Evolutionary conservation across 768 basidiomycete species (phyloP), one percentile per base, ranked within the genome.

Genomic region (Harrya chromipes): DNA sequence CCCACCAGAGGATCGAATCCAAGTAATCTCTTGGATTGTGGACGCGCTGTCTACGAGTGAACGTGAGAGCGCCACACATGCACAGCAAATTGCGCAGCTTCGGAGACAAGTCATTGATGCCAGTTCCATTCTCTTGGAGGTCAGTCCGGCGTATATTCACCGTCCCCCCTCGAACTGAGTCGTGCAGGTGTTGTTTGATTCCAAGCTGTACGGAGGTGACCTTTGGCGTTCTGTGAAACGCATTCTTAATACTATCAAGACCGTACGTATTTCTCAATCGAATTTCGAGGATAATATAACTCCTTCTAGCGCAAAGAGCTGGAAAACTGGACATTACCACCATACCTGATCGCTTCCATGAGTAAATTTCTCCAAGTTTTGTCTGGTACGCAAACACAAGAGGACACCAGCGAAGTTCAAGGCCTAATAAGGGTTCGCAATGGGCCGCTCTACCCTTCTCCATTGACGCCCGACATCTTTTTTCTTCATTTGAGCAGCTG

Each of bases 371-470:
- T 40, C 19, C 64, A 69, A 60, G 54, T 59, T 29, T 55, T 60
- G 47, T 43, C 63, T 12, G 57, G 50, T 58, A 52, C 56, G 39
- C 53, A 58, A 41, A 49, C 51, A n/a, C 56, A 54, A 57, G 63
- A 63, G 40, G 57, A 50, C 14, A 49, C 45, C 24, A 41, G 50
- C 56, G 72, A 70, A 50, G 60, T 78, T 31, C 69, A 73, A 65
- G 64, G 63, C 48, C 71, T 79, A 53, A 74, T 78, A 49, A 80
- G 74, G 79, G 80, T 81, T 79, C 77, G 79, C 76, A 74, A 59
- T 71, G 73, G 73, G 64, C 72, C 61, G 59, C 63, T 72, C 69
- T 61, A 51, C 60, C 43, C 63, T 66, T 62, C 51, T 61, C 65
- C 51, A 55, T 67, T 66, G 67, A 68, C 68, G 61, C 57, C 72